Percentiles rank a stretch among this genome's conserved stretches.
Conservation (phyloP, 495 filamentous ascomycete species). For the Tetracladium marchalianum region DNA sequence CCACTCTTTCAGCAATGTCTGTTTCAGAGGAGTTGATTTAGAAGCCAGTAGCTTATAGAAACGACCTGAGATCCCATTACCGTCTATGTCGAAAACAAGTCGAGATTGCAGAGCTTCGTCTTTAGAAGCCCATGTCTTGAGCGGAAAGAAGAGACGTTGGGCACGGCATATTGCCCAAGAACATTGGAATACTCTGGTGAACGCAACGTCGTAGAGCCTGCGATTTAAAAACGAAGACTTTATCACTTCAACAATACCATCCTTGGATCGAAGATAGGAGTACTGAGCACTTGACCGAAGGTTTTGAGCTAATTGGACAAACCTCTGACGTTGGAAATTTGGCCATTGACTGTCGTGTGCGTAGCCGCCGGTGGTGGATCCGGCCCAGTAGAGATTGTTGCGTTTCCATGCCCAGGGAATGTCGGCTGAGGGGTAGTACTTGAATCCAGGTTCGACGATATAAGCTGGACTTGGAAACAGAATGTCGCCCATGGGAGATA, state of each 20-base stretch:
- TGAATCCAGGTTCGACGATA: conserved; percentile 19
- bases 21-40: conserved; percentile 31
- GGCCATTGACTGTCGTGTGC: conserved; percentile 26
- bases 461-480: conserved; percentile 28
- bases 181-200: conserved; percentile 8
- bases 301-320: conserved; percentile 21
- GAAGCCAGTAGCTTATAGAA: conserved; percentile 38
- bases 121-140: conserved; percentile 11
- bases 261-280: too few relatives aligned
- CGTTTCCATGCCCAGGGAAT: conserved; percentile 31
- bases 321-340: conserved; percentile 36
- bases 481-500: conserved; percentile 28
- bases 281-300: background rate
- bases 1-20: conserved; percentile 43
- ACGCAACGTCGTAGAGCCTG: too few relatives aligned
- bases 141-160: conserved; percentile 16
- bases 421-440: conserved; percentile 27
- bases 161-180: conserved; percentile 2
- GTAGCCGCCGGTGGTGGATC: conserved; percentile 37
- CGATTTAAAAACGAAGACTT: too few relatives aligned
- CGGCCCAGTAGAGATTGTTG: conserved; percentile 38
- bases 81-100: conserved; percentile 41
- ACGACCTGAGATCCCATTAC: conserved; percentile 41
- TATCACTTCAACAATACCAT: too few relatives aligned
- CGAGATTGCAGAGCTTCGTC: conserved; percentile 16